Conservation (phyloP, 768 basidiomycete species). For the Amanita fuliginea region DNA sequence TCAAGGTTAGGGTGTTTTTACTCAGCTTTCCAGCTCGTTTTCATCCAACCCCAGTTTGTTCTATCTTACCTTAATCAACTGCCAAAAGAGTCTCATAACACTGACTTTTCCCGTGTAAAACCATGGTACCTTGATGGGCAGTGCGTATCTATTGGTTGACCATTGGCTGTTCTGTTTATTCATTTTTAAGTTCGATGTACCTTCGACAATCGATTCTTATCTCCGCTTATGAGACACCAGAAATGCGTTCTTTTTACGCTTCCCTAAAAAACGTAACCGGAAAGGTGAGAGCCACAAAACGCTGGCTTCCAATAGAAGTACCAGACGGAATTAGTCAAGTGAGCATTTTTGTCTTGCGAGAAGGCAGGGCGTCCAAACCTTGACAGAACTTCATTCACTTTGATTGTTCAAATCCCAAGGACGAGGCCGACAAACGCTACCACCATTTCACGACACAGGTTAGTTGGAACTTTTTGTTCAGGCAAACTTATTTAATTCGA, state of each 20-base stretch:
- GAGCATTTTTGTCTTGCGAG: conserved; percentile 11
- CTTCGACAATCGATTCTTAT: conserved; percentile 86
- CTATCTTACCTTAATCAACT: conserved; percentile 78
- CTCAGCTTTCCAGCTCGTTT: background rate
- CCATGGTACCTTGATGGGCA: conserved; percentile 96
- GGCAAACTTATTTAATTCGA: background rate
- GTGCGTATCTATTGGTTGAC: conserved; percentile 37
- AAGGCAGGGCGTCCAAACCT: background rate
- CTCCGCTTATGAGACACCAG: conserved; percentile 83
- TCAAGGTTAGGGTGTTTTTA: conserved; percentile 49
- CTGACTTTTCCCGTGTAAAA: conserved; percentile 95
- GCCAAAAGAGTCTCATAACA: conserved; percentile 87
- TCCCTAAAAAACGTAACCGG: conserved; percentile 73
- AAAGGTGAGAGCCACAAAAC: conserved; percentile 58
- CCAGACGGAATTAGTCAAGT: conserved; percentile 81
- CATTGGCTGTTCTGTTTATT: background rate
- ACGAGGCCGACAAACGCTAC: conserved; percentile 83
- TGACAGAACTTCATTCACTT: conserved; percentile 63
- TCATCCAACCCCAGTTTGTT: conserved; percentile 47
- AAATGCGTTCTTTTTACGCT: conserved; percentile 74
- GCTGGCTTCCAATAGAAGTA: conserved; percentile 67
- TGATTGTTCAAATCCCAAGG: conserved; percentile 56
- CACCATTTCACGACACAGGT: conserved; percentile 82
- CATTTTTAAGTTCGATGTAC: conserved; percentile 52
- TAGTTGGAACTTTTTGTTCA: background rate